Conservation (phyloP, 345 rosid species). For the Leavenworthia alabamica region DNA sequence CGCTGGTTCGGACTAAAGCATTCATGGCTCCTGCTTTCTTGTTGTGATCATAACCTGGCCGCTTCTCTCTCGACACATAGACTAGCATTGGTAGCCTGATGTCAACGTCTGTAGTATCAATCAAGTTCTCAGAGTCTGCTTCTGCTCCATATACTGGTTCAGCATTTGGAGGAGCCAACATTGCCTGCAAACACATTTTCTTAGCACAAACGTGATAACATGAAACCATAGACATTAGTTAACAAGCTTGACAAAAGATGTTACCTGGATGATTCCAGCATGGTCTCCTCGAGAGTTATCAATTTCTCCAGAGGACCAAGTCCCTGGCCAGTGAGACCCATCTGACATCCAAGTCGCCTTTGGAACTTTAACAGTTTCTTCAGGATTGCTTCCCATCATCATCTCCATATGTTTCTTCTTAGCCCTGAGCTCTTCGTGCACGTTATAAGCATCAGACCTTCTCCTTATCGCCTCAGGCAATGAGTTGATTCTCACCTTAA, state of each 20-base stretch:
- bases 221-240: background rate
- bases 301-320: constrained; percentile 62
- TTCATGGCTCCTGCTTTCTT: constrained; percentile 76
- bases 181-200: constrained; percentile 38
- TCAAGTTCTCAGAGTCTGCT: constrained; percentile 44
- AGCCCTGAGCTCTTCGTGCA: constrained; percentile 63
- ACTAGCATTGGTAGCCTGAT: constrained; percentile 53
- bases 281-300: constrained; percentile 70
- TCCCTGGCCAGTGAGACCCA: constrained; percentile 86
- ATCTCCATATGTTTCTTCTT: constrained; percentile 62
- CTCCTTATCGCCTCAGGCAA: constrained; percentile 63
- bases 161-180: constrained; percentile 74
- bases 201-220: background rate
- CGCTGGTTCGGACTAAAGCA: constrained; percentile 54
- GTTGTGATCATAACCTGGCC: constrained; percentile 62
- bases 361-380: constrained; percentile 38
- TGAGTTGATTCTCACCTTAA: constrained; percentile 70
- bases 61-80: constrained; percentile 59
- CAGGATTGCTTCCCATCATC: constrained; percentile 35
- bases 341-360: constrained; percentile 89
- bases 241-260: background rate
- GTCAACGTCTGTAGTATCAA: constrained; percentile 53
- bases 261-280: constrained; percentile 77
- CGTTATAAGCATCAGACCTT: constrained; percentile 72
- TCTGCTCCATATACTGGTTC: constrained; percentile 59